Evolutionary conservation across 2,329 filamentous ascomycete genomes (phyloP), one percentile per base, ranked within the genome.

Genomic region (Neofusicoccum laricinum): DNA sequence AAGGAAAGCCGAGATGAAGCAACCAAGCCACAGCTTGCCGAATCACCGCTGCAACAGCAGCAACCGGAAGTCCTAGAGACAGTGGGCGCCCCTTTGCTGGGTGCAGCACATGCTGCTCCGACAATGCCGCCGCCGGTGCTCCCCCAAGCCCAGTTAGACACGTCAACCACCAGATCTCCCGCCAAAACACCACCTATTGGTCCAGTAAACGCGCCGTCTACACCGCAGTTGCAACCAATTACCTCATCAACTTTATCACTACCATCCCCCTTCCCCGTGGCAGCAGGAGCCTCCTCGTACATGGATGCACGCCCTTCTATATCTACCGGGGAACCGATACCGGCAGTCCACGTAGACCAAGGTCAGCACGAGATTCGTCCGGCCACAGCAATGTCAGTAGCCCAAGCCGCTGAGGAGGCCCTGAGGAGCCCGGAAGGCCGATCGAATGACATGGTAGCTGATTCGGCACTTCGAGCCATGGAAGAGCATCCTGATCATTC

Each of bases 181-280:
- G 15, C 53, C 17, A 50, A 25, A 17, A 61, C 46, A 17, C 63
- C 63, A 19, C 34, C n/a, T 11, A 49, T 51, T 19, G 45, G 34
- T 17, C 41, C 63, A 11, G 46, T 45, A 17, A 46, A 45, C 25
- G 53, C 63, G 41, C 63, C 53, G 3, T 43, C 45, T 12, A 64
- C 63, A 17, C 63, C 63, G 11, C 55, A 59, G 25, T 15, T 64
- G 38, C 63, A 70, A 25, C 75, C 76, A 0, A 66, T 75, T 11
- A 73, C 75, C 36, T 76, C 75, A 6, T 69, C 73, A 19, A 75
- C 73, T 1, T 69, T 77, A 2, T 75, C 76, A n/a, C 65, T 77
- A 15, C 75, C 75, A 21, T 77, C 76, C 2, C 76, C 76, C 0
- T 77, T 77, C 50, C 76, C 76, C 4, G 73, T 64, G 8, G 71